Base-by-base conservation (phyloP, 257 asterid genomes). In the Solanum etuberosum region DNA sequence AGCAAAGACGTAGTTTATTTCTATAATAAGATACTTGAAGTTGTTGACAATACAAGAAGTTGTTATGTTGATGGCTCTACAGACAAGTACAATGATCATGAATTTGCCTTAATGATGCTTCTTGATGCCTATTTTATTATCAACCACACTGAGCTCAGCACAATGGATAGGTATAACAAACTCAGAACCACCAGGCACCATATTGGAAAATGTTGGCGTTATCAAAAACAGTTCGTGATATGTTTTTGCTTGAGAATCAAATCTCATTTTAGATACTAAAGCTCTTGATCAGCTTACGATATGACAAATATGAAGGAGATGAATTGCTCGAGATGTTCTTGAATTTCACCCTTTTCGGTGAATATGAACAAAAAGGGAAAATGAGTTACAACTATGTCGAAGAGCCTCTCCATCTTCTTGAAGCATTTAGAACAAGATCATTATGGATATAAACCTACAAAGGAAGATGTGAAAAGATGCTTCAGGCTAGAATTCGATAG, bases 381-480 rank as follows among this genome's bases (percentile, higher is more conserved):
- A 76, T 76, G 83, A 76, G 59, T 76, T 76, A 40, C 35, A 77
- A 77, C 54, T 61, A 77, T 4, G 61, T 43, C 14, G 83, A 77
- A 77, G 83, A 77, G 35, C 83, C 59, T 40, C 83, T 77, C 23
- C 83, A 77, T 77, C 83, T 77, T 77, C 83, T 77, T 40, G 83
- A 77, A 77, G 83, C 83, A 40, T 77, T 77, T 77, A 77, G 83
- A 40, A 89, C 92, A 95, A 84, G 95, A 94, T 88, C 93, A 95
- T 59, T 95, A 97, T 89, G 94, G 93, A 81, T 96, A 98, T 87
- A 96, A 94, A 91, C 99, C 98, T 83, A 96, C 97, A 9, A 93
- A 91, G 85, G 97, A 94, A 68, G 97, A 92, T 78, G 94, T 91
- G 83, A 90, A 95, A 87, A 90, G 95, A 86, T 93, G 98, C 90